Evolutionary conservation across 2,329 filamentous ascomycete species (phyloP).

Genomic region (Magnaporthiopsis incrustans): DNA sequence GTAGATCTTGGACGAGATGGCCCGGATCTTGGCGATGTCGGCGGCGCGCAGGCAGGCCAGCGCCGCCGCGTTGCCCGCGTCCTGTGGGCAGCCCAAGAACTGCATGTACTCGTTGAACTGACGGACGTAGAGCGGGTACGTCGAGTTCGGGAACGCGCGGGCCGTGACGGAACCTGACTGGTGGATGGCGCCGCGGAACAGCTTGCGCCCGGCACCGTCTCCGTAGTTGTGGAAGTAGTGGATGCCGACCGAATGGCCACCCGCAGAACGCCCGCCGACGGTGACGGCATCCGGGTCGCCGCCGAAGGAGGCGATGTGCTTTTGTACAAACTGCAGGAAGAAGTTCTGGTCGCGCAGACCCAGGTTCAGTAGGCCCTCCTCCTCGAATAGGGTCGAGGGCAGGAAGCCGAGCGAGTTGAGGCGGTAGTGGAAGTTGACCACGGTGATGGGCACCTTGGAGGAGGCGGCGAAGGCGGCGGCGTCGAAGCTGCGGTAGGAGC

Average conservation of each 20-base stretch:
- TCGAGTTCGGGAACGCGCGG: constrained; percentile 2
- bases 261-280: neutral
- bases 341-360: constrained; percentile 4
- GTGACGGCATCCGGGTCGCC: constrained; percentile 3
- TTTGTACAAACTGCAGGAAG: constrained; percentile 4
- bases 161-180: constrained; percentile 4
- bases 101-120: constrained; percentile 6
- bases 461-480: constrained; percentile 2
- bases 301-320: constrained; percentile 5
- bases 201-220: neutral
- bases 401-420: constrained; percentile 2
- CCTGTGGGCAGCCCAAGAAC: neutral
- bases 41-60: neutral
- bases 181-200: constrained; percentile 5
- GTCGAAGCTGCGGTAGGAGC: neutral
- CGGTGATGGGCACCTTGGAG: constrained; percentile 1
- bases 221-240: constrained; percentile 5
- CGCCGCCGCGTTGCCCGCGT: neutral
- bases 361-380: constrained; percentile 2
- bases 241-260: constrained; percentile 3
- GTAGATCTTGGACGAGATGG: constrained; percentile 17
- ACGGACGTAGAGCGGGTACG: constrained; percentile 1
- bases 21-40: neutral
- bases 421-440: constrained; percentile 5
- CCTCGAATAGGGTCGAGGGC: neutral